Base-by-base conservation (phyloP, 208 protist species). In the Trypanosoma brucei region DNA sequence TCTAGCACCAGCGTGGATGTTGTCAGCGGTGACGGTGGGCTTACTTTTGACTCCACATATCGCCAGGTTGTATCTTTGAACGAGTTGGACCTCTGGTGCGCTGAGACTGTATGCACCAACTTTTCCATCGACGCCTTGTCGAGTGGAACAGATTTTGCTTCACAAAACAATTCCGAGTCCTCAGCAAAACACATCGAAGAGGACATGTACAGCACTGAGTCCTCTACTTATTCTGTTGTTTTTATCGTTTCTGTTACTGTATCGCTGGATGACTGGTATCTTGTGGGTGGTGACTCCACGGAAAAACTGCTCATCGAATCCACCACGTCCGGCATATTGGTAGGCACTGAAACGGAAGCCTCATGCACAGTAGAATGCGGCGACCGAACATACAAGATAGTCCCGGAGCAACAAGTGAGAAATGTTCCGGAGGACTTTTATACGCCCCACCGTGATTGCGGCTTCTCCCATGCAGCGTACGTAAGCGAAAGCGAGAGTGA, bases 1-100 rank as follows among this genome's bases (percentile, higher is more conserved):
- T 72, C 76, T 34, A 85, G 84, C 63, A 34, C 67, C n/a, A 92
- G 83, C 67, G 22, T 55, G 11, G 86, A 86, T 53, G 86, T 93
- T 3, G 88, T 91, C 75, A 95, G 82, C 65, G 60, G 74, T 33
- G 89, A 95, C 59, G 84, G 86, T 39, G 75, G 78, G 2, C 56
- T 95, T 5, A 83, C 84, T 49, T 95, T 95, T 67, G 81, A 95
- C 65, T 74, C 72, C 1, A 51, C 67, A 1, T 95, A 92, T 73
- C 71, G 79, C 36, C 89, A 84, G 52, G 70, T 72, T 0, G 86
- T 92, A 5, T 79, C 70, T 3, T 70, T 73, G 40, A 77, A 59
- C 2, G 89, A 95, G 35, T 59, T 84, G 38, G 75, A 79, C 58
- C 48, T 84, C 48, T 95, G 89, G 86, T 72, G 74, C 35, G 79